phyloP scores from a whole-genome alignment of 495 filamentous ascomycete species.

The Neurospora sp. region DNA sequence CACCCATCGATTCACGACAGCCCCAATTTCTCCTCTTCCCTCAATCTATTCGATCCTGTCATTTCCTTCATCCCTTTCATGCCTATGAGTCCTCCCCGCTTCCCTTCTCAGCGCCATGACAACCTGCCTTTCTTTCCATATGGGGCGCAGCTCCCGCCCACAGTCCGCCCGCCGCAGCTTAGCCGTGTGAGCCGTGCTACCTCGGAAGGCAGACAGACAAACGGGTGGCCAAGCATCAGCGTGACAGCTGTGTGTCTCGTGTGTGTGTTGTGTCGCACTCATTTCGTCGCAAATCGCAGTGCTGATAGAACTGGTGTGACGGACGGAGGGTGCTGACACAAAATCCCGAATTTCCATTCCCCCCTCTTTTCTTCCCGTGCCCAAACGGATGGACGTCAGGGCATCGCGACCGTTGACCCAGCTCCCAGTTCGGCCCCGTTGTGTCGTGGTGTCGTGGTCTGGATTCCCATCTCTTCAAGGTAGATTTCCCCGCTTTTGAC shows the following conservation, averaged over 20 bases:
- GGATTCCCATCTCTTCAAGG: not conserved
- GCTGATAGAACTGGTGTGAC: not conserved
- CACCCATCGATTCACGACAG: no score
- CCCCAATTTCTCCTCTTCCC: no score
- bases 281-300: not conserved
- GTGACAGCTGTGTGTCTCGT: not conserved
- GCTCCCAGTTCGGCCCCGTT: no score
- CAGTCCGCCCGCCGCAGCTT: not conserved
- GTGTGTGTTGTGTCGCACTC: not conserved
- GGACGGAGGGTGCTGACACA: not conserved
- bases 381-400: not conserved
- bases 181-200: no score
- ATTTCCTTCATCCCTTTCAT: no score
- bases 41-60: no score
- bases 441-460: not conserved
- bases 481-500: not conserved
- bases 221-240: not conserved
- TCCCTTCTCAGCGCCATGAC: no score
- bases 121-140: no score
- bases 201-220: not conserved
- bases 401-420: no score
- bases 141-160: not conserved
- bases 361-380: not conserved
- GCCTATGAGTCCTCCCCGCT: no score
- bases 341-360: not conserved